Percentiles rank a stretch among this genome's conserved stretches.
These are phyloP conservation scores for Saccharomycopsis sp. DNA, from an alignment of 805 yeast genomes.

Conservation along the genomic window DNA sequence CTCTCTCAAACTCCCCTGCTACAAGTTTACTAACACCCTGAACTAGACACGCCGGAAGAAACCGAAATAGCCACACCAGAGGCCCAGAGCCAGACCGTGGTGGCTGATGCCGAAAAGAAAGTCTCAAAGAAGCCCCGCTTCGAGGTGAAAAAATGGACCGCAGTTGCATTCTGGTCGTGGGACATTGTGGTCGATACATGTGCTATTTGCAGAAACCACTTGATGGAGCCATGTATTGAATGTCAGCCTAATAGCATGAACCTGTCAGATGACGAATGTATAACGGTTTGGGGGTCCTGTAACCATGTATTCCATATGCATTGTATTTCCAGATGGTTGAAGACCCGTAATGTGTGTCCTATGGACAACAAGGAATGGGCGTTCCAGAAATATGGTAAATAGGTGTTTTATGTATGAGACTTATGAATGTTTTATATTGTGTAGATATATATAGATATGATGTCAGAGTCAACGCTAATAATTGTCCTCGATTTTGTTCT, in stretches of 20 bases:
- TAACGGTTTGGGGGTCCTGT: conserved; percentile 96
- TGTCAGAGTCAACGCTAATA: too few relatives aligned
- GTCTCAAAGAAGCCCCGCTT: conserved; percentile 54
- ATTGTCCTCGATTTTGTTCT: conserved; percentile 8
- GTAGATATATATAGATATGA: too few relatives aligned
- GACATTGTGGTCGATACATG: conserved; percentile 92
- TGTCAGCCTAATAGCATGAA: conserved; percentile 81
- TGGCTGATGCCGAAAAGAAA: too few relatives aligned
- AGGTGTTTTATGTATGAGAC: conserved; percentile 13
- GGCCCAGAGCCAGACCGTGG: too few relatives aligned
- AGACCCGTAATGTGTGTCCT: conserved; percentile 94
- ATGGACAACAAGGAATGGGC: conserved; percentile 91
- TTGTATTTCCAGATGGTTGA: conserved; percentile 93
- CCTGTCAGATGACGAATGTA: conserved; percentile 64
- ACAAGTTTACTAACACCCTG: too few relatives aligned
- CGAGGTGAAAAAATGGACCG: conserved; percentile 96
- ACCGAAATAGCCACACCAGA: too few relatives aligned
- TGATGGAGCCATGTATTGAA: conserved; percentile 97
- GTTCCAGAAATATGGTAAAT: conserved; percentile 66
- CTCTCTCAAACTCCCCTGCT: too few relatives aligned
- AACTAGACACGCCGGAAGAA: not conserved
- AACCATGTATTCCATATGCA: conserved; percentile 98
- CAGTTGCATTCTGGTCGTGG: conserved; percentile 99
- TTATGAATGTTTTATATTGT: too few relatives aligned
- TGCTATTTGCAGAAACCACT: conserved; percentile 95